Evolutionary conservation across 2,329 filamentous ascomycete species (phyloP).

Genomic region (Hirsutella minnesotensis): DNA sequence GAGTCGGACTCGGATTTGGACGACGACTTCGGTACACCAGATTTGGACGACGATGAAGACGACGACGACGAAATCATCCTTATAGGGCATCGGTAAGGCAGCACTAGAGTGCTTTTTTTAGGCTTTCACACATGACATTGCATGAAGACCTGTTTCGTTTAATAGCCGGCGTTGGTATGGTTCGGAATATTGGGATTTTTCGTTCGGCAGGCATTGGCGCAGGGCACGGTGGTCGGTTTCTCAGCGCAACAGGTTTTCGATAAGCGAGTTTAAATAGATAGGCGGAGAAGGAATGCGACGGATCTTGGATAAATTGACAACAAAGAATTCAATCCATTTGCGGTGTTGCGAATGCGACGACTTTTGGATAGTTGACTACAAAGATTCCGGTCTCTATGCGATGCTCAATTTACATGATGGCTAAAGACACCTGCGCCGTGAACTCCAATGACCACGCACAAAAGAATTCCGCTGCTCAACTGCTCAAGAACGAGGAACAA

Average conservation of each 20-base stretch:
- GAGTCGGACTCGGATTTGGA: conserved; percentile 33
- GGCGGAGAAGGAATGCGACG: no score
- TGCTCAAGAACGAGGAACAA: background rate
- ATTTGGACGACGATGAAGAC: conserved; percentile 38
- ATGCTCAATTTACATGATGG: background rate
- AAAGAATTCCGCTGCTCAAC: background rate
- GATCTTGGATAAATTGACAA: no score
- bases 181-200: background rate
- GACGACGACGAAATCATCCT: conserved; percentile 38
- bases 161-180: background rate
- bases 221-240: background rate
- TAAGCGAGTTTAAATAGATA: no score
- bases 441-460: background rate
- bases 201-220: background rate
- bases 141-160: background rate
- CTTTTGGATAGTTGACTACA: background rate
- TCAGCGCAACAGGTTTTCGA: background rate
- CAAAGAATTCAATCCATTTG: background rate
- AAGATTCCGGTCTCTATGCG: background rate
- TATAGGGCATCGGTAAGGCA: conserved; percentile 33
- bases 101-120: background rate
- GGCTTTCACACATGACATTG: background rate
- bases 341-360: background rate
- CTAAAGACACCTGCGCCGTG: background rate
- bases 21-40: conserved; percentile 7